Evolutionary conservation across 352 stramenopile species (phyloP).

Genomic region (Pythium guiyangense): DNA sequence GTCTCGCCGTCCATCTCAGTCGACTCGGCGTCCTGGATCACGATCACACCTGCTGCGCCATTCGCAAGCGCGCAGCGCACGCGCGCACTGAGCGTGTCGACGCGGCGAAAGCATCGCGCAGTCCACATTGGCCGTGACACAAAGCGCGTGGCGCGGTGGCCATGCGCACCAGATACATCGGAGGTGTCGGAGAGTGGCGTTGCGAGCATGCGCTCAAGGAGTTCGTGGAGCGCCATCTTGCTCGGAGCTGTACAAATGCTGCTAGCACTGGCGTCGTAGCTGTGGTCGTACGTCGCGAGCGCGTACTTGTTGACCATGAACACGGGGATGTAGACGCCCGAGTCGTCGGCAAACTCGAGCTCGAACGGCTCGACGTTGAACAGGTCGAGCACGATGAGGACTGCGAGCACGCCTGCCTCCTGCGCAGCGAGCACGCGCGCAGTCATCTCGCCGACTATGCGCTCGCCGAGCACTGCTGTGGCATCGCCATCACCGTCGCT

Average conservation of each 20-base stretch:
- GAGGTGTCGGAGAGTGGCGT: background rate
- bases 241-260: too few relatives aligned
- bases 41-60: conserved; percentile 43
- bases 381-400: conserved; percentile 60
- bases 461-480: conserved; percentile 15
- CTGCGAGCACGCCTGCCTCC: conserved; percentile 45
- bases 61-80: conserved; percentile 38
- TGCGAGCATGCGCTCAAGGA: conserved; percentile 20
- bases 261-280: background rate
- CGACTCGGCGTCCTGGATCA: conserved; percentile 30
- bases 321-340: conserved; percentile 68
- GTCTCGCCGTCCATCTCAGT: conserved; percentile 18
- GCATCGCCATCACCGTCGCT: background rate
- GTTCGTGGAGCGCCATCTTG: conserved; percentile 16
- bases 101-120: conserved; percentile 42
- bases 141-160: background rate
- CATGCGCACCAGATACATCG: background rate
- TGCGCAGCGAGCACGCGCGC: conserved; percentile 53
- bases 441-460: conserved; percentile 40
- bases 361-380: conserved; percentile 54
- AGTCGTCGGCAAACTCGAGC: conserved; percentile 37
- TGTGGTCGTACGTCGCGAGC: conserved; percentile 1
- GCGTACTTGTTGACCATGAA: conserved; percentile 39
- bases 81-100: conserved; percentile 30
- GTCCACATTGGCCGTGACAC: conserved; percentile 25